Base-by-base conservation (phyloP, 768 basidiomycete species). In the Amanita rimosa region DNA sequence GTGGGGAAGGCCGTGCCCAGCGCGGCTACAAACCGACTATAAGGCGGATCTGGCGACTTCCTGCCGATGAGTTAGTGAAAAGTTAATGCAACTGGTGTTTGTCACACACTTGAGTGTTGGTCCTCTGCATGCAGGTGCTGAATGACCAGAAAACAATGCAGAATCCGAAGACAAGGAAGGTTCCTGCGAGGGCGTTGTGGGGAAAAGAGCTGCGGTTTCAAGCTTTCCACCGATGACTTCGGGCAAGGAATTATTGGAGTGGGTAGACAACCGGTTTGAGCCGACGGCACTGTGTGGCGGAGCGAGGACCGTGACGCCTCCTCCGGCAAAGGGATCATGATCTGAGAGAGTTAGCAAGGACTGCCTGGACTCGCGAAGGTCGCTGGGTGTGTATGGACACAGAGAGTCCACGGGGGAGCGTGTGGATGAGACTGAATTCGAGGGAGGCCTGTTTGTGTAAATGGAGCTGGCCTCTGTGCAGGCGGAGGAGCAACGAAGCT, bases 291-390 rank as follows among this genome's bases (percentile, higher is more conserved):
- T 62, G 58, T 58, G 71, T 48, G 60, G 67, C 52, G 67, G 54
- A 19, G 55, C 46, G 38, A 73, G 54, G 19, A 74, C 59, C 31
- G 48, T 26, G 16, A 75, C 66, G 37, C 68, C 67, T 38, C 69
- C 68, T 16, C 74, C 69, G 22, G 77, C 78, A 56, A 84, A 83
- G 4, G 82, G 82, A 64, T 84, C 81, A 6, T 67, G 51, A 55
- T 84, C 83, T 8, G 79, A 76, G 19, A 81, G 67, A 3, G 81
- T 81, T 46, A 83, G 58, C 48, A 84, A 63, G 2, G 83, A 83
- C 35, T 73, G 70, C 36, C 73, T 67, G 34, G 55, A 37, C 48
- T 44, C 65, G 59, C 46, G 71, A 46, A 64, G 65, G 55, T 83
- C 80, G 14, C 67, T 62, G 4, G 81, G 80, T 3, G 79, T 80